Evolutionary conservation across 1,284 basidiomycete genomes (phyloP).

Genomic region (Papiliotrema terrestris): DNA sequence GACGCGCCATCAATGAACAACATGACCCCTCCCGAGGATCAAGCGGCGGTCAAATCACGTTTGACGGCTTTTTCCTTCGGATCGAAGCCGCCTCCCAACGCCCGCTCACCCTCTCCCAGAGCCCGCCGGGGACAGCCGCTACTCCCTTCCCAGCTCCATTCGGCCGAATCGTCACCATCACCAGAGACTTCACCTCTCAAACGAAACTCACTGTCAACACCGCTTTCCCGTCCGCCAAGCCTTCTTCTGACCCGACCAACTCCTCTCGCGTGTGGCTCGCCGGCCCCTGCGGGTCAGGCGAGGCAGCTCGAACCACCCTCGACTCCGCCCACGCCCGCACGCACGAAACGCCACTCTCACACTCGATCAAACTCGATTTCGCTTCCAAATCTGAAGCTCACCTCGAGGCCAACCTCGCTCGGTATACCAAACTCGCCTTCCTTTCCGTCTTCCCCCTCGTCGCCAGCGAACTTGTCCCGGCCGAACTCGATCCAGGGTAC

Average conservation of each 20-base stretch:
- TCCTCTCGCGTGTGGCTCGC: conserved; percentile 19
- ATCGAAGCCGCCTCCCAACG: conserved; percentile 20
- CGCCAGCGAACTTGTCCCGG: conserved; percentile 18
- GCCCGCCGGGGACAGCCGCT: conserved; percentile 7
- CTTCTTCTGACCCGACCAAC: conserved; percentile 30
- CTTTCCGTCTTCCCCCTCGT: conserved; percentile 28
- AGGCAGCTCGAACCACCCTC: conserved; percentile 10
- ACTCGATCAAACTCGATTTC: conserved; percentile 47
- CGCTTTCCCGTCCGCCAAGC: conserved; percentile 27
- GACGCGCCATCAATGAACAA: conserved; percentile 6
- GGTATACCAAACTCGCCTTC: conserved; percentile 33
- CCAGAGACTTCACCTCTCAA: conserved; percentile 1
- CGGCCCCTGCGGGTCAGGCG: conserved; percentile 8
- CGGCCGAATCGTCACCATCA: conserved; percentile 3
- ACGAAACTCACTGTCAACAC: conserved; percentile 8
- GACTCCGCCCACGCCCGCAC: conserved; percentile 25
- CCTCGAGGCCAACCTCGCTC: conserved; percentile 30
- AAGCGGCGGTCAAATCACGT: conserved; percentile 14
- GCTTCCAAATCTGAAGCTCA: conserved; percentile 40
- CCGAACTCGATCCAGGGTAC: conserved; percentile 15
- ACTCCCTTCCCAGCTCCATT: conserved; percentile 8
- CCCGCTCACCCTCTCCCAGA: conserved; percentile 10
- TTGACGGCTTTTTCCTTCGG: conserved; percentile 40
- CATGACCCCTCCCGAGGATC: conserved; percentile 7
- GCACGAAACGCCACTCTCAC: conserved; percentile 39